Percentiles rank a stretch among this genome's conserved stretches.
Conservation (phyloP, 23 red algal genomes). For the Gracilaria gracilis region DNA sequence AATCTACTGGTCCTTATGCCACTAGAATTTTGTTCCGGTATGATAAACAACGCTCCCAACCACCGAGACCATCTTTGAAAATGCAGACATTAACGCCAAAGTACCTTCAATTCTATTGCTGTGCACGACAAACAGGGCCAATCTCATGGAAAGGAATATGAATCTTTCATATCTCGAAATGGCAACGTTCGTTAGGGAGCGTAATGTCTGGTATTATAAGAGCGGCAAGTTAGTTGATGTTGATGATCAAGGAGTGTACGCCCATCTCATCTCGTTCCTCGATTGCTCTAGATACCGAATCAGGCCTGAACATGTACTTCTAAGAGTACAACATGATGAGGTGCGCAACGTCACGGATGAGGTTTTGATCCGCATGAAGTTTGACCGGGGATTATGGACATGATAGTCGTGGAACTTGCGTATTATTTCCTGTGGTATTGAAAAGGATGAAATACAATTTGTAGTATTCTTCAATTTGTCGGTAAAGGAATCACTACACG, state of each 20-base stretch:
- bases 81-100: background rate
- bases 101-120: background rate
- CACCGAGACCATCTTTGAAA: background rate
- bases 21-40: slow-evolving; percentile 84
- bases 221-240: slow-evolving; percentile 85
- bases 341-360: background rate
- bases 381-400: too few relatives aligned
- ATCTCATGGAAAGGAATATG: slow-evolving; percentile 48
- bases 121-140: slow-evolving; percentile 28
- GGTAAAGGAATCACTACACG: too few relatives aligned
- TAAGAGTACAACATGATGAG: background rate
- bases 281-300: background rate
- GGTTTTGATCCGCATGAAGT: background rate
- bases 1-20: slow-evolving; percentile 75
- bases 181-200: slow-evolving; percentile 80
- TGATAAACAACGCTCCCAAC: background rate
- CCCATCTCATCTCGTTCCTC: background rate
- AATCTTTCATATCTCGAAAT: slow-evolving; percentile 78
- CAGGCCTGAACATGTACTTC: background rate
- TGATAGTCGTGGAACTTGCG: too few relatives aligned
- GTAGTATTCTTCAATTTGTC: background rate
- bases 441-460: background rate
- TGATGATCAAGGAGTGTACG: slow-evolving; percentile 50
- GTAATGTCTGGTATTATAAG: slow-evolving; percentile 82
- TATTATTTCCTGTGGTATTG: background rate